Conservation (phyloP, 345 rosid genomes). For the Microcos paniculata region DNA sequence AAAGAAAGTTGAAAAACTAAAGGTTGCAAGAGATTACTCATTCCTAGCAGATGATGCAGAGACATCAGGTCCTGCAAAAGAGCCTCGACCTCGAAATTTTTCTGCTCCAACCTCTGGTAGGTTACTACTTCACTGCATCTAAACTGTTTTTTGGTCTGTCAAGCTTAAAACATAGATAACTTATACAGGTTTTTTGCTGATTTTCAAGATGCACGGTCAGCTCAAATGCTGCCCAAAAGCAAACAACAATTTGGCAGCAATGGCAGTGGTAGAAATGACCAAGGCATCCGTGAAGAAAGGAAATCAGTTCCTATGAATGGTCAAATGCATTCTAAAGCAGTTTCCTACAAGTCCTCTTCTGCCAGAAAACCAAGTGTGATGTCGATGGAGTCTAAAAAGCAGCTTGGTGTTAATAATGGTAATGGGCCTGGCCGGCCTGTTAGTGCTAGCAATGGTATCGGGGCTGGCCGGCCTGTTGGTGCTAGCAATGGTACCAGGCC, state of each 20-base stretch:
- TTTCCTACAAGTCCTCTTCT: conserved; percentile 36
- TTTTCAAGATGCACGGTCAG: conserved; percentile 74
- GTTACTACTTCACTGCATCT: conserved; percentile 24
- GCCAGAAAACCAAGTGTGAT: conserved; percentile 27
- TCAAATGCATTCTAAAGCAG: conserved; percentile 37
- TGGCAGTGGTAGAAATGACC: conserved; percentile 40
- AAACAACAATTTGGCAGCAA: conserved; percentile 45
- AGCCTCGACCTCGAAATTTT: conserved; percentile 39
- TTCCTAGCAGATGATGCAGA: conserved; percentile 78
- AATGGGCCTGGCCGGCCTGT: conserved; percentile 56
- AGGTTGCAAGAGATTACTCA: conserved; percentile 85
- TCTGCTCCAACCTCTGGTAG: conserved; percentile 57
- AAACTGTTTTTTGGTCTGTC: conserved; percentile 16
- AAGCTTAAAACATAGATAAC: conserved; percentile 48
- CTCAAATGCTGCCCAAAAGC: conserved; percentile 48
- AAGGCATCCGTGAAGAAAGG: conserved; percentile 49
- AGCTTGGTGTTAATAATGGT: conserved; percentile 42
- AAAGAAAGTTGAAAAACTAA: conserved; percentile 65
- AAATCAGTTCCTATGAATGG: conserved; percentile 38
- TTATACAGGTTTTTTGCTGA: conserved; percentile 69
- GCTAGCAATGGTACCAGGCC: conserved; percentile 48
- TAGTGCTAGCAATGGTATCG: conserved; percentile 21
- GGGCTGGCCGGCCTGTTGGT: not conserved
- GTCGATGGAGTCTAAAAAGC: conserved; percentile 48
- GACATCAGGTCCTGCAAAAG: conserved; percentile 60